These are phyloP conservation scores for Fusarium floridanum DNA, from an alignment of 2,329 filamentous ascomycete genomes.

Conservation along the genomic window DNA sequence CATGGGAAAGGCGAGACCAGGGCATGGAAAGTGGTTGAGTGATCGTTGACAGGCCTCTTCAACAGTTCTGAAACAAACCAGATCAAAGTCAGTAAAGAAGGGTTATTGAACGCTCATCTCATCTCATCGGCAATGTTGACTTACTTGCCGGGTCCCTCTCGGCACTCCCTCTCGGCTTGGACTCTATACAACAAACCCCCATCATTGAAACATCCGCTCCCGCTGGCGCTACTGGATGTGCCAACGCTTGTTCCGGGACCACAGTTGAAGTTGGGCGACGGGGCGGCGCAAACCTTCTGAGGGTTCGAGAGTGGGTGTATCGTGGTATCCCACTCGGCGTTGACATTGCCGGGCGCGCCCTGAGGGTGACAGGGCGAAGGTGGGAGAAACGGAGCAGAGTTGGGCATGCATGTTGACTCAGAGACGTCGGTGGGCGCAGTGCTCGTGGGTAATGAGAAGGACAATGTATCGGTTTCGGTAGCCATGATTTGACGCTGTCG, in stretches of 20 bases:
- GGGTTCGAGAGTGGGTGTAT: conserved; percentile 36
- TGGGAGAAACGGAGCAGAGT: conserved; percentile 28
- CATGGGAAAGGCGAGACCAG: conserved; percentile 58
- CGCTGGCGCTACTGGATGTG: conserved; percentile 6
- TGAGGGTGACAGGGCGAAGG: conserved; percentile 27
- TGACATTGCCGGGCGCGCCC: conserved; percentile 16
- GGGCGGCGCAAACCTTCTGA: conserved; percentile 23
- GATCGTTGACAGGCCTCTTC: conserved; percentile 56
- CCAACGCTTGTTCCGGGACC: conserved; percentile 11
- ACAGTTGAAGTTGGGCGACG: background rate
- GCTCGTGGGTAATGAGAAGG: conserved; percentile 49
- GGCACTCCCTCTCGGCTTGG: conserved; percentile 45
- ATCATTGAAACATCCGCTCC: conserved; percentile 43
- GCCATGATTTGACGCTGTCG: conserved; percentile 40
- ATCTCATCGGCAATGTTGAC: conserved; percentile 8
- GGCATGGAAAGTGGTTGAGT: conserved; percentile 57
- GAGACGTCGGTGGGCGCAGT: conserved; percentile 50
- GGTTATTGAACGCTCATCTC: background rate
- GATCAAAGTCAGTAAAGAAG: conserved; percentile 37
- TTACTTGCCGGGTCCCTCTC: conserved; percentile 47
- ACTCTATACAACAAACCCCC: conserved; percentile 45
- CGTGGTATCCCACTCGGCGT: conserved; percentile 49
- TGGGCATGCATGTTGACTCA: conserved; percentile 46
- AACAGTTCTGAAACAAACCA: conserved; percentile 45
- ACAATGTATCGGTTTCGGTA: conserved; percentile 51